Evolutionary conservation across 2,329 filamentous ascomycete genomes (phyloP), one percentile per base, ranked within the genome.

Genomic region (Chrysoporthe cubensis): DNA sequence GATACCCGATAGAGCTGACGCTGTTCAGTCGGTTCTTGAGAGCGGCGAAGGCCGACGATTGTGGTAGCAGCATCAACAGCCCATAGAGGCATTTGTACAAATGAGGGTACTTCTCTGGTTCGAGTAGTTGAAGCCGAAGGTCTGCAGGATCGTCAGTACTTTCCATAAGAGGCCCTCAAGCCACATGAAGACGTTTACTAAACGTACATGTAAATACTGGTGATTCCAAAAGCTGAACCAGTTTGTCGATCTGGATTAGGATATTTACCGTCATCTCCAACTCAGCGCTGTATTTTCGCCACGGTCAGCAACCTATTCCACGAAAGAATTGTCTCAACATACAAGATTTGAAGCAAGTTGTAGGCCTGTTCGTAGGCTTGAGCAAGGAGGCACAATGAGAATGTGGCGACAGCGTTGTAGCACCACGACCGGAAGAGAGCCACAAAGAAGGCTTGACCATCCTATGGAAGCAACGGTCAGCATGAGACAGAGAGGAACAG

Each of bases 191-290:
- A 48, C 32, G 34, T 40, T n/a, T 16, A 78, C 26, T 26, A 26
- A 26, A 26, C 89, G 80, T 80, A 96, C 93, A 99, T 59, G 96
- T 99, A 76, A 99, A 99, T 1, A 99, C 96, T 0, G 96, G 96
- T 0, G 94, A 98, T 78, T 99, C 96, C 50, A 99, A 89, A 18
- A 99, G 85, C 78, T 99, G 96, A 14, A 99, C 96, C 18, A 99
- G 86, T 78, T 99, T 99, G 79, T 99, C 96, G 73, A 99, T 97
- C 78, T 99, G 96, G 56, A 99, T 99, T 66, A 99, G 87, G 80
- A 97, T 97, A 74, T 97, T 97, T 73, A 99, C 96, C 0, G 95
- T 98, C 93, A 99, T 98, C 78, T 99, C 96, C 61, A 99, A 84
- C 75, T 99, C 96, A 69, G 93, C 96, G 79, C 93, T 97, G 71